Conservation (phyloP, 352 stramenopile genomes). For the Hyaloperonospora brassicae region DNA sequence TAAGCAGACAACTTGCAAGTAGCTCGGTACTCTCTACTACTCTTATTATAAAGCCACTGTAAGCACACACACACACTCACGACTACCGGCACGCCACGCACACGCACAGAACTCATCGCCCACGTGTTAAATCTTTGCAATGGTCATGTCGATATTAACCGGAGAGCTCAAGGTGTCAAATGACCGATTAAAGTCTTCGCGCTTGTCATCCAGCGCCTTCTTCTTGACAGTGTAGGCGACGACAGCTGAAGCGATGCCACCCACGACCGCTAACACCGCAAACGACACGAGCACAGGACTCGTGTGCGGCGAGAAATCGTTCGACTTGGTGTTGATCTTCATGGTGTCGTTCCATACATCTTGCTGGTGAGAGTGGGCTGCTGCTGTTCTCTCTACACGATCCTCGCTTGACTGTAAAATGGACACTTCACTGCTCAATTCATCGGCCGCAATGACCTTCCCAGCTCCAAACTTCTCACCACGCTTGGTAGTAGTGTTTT, state of each 20-base stretch:
- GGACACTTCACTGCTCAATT: constrained; percentile 17
- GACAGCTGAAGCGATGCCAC: constrained; percentile 14
- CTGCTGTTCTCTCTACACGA: constrained; percentile 20
- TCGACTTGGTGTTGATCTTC: constrained; percentile 15
- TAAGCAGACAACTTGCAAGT: too few relatives aligned
- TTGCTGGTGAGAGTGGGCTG: constrained; percentile 6
- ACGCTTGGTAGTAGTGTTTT: constrained; percentile 4
- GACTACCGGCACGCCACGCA: neutral
- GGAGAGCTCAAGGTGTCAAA: constrained; percentile 30
- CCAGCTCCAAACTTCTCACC: too few relatives aligned
- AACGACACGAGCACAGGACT: constrained; percentile 22
- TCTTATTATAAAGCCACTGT: too few relatives aligned
- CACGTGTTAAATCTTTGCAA: constrained; percentile 28
- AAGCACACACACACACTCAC: too few relatives aligned
- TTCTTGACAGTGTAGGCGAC: constrained; percentile 22
- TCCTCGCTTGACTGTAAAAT: constrained; percentile 24
- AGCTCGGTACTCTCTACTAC: too few relatives aligned
- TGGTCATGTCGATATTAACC: constrained; percentile 18
- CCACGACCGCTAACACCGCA: constrained; percentile 16
- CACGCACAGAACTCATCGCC: neutral
- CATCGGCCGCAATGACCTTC: constrained; percentile 14
- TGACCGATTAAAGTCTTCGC: constrained; percentile 15
- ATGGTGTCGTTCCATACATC: constrained; percentile 3
- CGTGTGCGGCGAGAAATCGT: constrained; percentile 5
- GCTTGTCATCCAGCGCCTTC: constrained; percentile 20